phyloP scores from a whole-genome alignment of 495 filamentous ascomycete genomes.

The Chaetomium tenue region DNA sequence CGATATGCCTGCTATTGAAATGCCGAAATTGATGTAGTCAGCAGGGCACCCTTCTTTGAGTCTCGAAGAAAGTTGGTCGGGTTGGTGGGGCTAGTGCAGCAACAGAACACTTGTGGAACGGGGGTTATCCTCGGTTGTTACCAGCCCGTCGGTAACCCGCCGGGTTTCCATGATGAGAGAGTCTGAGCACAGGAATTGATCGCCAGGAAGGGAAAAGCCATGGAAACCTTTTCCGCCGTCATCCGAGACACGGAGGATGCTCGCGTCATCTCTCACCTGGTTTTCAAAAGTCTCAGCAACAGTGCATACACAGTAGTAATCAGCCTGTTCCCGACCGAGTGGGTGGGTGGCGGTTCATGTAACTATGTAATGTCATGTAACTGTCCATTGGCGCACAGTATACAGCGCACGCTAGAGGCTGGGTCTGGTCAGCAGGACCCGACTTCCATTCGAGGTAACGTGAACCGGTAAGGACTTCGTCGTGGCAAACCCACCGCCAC shows the following conservation, averaged over 20 bases:
- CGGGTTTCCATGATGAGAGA: too few relatives aligned
- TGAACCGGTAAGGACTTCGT: too few relatives aligned
- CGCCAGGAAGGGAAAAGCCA: neutral
- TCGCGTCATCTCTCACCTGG: neutral
- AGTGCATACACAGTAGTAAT: neutral
- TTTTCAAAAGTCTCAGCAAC: too few relatives aligned
- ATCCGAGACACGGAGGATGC: neutral
- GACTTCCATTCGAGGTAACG: too few relatives aligned
- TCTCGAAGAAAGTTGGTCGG: neutral
- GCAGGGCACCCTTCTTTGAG: neutral
- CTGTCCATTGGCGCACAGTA: too few relatives aligned
- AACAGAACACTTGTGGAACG: too few relatives aligned
- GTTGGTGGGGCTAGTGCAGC: neutral
- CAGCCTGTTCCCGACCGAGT: constrained; percentile 1
- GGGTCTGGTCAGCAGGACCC: too few relatives aligned
- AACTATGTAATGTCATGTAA: too few relatives aligned
- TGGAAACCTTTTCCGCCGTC: neutral
- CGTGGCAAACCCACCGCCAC: too few relatives aligned
- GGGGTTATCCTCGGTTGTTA: neutral
- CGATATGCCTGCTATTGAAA: neutral
- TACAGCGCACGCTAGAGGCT: too few relatives aligned
- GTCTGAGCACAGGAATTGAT: neutral
- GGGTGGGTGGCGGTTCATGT: neutral
- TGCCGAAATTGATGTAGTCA: neutral
- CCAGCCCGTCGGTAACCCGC: constrained; percentile 3